Conservation (phyloP, 305 asterid genomes). For the Fraxinus sp. region DNA sequence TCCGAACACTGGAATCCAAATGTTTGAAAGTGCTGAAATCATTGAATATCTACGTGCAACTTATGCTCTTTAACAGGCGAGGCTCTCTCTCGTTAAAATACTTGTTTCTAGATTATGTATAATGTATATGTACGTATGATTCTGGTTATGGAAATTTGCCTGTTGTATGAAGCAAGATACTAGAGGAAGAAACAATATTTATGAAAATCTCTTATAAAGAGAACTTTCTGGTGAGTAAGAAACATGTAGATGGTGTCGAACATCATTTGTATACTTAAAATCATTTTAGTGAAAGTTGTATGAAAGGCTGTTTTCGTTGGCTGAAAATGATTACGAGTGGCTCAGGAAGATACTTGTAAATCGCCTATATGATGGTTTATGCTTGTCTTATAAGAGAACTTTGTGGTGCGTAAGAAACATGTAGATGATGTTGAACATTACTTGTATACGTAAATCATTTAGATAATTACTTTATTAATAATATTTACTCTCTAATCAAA, state of each 20-base stretch:
- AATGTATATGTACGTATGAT: not conserved
- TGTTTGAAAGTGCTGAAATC: constrained; percentile 96
- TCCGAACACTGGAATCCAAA: constrained; percentile 88
- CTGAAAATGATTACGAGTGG: not conserved
- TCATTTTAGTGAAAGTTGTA: not conserved
- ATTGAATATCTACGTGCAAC: constrained; percentile 77
- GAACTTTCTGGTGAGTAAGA: not conserved
- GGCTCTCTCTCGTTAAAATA: not conserved
- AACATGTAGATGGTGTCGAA: not conserved
- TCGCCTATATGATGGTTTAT: not conserved
- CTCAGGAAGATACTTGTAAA: not conserved
- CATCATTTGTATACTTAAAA: not conserved
- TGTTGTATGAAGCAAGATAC: not conserved
- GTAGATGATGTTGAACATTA: not conserved
- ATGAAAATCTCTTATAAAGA: not conserved
- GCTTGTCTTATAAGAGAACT: not conserved
- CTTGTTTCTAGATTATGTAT: not conserved
- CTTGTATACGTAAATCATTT: not conserved
- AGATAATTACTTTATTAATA: not conserved
- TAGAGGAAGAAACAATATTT: not conserved
- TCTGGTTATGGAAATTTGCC: not conserved
- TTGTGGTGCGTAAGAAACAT: not conserved
- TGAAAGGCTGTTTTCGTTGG: not conserved
- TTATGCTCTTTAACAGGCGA: constrained; percentile 52
- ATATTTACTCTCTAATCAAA: not conserved